Percentiles rank a stretch among this genome's conserved stretches.
Conservation (phyloP, 805 yeast species). For the Metschnikowia cerradonensis region DNA sequence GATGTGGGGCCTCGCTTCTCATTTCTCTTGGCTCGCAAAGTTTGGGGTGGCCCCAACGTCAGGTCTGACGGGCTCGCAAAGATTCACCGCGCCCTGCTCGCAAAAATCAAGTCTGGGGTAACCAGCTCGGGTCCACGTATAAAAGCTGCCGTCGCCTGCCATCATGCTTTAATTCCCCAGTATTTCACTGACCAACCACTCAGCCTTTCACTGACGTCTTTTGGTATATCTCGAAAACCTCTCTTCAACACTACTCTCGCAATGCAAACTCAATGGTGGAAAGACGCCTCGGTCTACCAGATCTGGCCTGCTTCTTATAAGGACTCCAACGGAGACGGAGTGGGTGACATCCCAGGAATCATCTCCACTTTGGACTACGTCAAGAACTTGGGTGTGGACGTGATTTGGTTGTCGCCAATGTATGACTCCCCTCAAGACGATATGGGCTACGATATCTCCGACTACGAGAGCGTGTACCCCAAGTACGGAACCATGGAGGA, state of each 20-base stretch:
- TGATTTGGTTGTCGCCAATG: conserved; percentile 56
- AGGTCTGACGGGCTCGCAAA: background rate
- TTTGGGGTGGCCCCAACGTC: background rate
- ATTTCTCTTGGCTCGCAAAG: background rate
- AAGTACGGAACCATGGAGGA: conserved; percentile 53
- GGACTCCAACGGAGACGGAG: conserved; percentile 57
- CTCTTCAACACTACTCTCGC: background rate
- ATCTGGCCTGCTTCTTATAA: conserved; percentile 60
- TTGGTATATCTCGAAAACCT: background rate
- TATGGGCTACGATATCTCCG: conserved; percentile 59
- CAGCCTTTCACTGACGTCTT: background rate
- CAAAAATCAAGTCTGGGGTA: conserved; percentile 4
- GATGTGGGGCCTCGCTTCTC: too few relatives aligned
- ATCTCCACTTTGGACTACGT: conserved; percentile 49
- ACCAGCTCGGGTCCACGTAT: background rate
- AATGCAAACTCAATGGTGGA: conserved; percentile 44
- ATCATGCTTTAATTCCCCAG: background rate
- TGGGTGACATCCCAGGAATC: conserved; percentile 56
- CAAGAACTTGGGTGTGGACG: conserved; percentile 46
- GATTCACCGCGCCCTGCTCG: conserved; percentile 1
- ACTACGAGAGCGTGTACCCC: conserved; percentile 50
- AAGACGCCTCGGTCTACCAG: conserved; percentile 53
- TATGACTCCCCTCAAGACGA: conserved; percentile 58
- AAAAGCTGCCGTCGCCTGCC: background rate
- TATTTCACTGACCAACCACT: background rate